Conservation (phyloP, 495 filamentous ascomycete species). For the Letharia columbiana region DNA sequence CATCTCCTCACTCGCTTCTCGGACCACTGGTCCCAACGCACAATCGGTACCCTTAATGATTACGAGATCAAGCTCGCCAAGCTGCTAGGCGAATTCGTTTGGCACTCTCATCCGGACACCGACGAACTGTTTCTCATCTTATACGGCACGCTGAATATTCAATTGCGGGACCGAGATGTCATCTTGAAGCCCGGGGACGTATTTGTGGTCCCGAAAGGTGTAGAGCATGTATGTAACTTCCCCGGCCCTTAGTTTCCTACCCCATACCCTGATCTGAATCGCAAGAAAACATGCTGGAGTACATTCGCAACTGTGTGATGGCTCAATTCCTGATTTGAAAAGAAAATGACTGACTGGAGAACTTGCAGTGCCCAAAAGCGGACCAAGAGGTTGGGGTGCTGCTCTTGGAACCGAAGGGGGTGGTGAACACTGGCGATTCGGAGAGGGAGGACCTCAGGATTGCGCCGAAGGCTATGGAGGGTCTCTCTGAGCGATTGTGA, state of each 20-base stretch:
- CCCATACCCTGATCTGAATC: background rate
- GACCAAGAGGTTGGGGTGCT: constrained; percentile 20
- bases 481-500: background rate
- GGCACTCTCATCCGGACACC: constrained; percentile 33
- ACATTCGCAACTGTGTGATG: background rate
- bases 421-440: constrained; percentile 17
- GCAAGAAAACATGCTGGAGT: background rate
- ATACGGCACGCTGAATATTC: constrained; percentile 26
- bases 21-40: constrained; percentile 23
- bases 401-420: constrained; percentile 21
- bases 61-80: constrained; percentile 33
- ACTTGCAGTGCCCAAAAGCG: constrained; percentile 16
- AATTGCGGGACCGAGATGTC: constrained; percentile 23
- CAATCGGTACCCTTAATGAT: constrained; percentile 25
- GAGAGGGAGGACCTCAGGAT: constrained; percentile 8
- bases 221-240: constrained; percentile 13
- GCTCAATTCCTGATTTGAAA: background rate
- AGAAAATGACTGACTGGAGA: background rate
- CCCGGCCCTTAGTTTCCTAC: too few species aligned
- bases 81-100: constrained; percentile 31
- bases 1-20: constrained; percentile 18
- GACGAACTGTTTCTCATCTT: constrained; percentile 35
- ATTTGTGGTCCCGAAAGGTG: constrained; percentile 21
- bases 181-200: constrained; percentile 21
- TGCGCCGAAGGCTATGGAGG: constrained; percentile 12